Evolutionary conservation across 2,329 filamentous ascomycete genomes (phyloP), one percentile per base, ranked within the genome.

Genomic region (Blastomyces emzantsi): DNA sequence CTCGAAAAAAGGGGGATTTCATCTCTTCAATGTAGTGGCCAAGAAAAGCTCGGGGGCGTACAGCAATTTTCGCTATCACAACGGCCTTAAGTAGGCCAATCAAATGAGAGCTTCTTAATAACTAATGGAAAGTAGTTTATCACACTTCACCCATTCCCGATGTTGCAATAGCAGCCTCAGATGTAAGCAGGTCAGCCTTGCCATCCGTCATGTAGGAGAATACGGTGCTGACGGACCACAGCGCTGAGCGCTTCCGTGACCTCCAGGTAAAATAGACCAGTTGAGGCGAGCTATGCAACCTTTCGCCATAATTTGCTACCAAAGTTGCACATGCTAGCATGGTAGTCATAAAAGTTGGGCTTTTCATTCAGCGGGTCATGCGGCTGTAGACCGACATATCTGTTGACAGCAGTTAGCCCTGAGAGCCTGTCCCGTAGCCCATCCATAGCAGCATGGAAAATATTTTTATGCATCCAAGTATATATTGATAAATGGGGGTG

Each of bases 281-380:
- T 3, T 39, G 54, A 56, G 30, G 54, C 9, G 17, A 39, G 30
- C 19, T 36, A 56, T 56, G 54, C 54, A 56, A 56, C 11, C 8
- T n/a, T 36, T 56, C 54, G 22, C 19, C 30, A 36, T 33, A 41
- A 36, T 25, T 39, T 43, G n/a, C 13, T 25, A 43, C 13, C 11
- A 58, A 58, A 58, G 55, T 58, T 58, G 55, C 55, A 58, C 55
- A 58, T 43, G 13, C 36, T 58, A 28, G 36, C 55, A 43, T 25
- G 36, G n/a, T 22, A 28, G 19, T 19, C 55, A 43, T n/a, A 11
- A 33, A 56, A 58, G 36, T 28, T 58, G 55, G 55, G 55, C 9
- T 22, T n/a, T 28, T 28, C n/a, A 25, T n/a, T 41, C n/a, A 58
- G 33, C 22, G 22, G 6, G 36, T 58, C 36, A 58, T 43, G 55